Evolutionary conservation across 176 grass and related monocot species (phyloP), one percentile per base, ranked within the genome.

Genomic region (Musa troglodytarum): DNA sequence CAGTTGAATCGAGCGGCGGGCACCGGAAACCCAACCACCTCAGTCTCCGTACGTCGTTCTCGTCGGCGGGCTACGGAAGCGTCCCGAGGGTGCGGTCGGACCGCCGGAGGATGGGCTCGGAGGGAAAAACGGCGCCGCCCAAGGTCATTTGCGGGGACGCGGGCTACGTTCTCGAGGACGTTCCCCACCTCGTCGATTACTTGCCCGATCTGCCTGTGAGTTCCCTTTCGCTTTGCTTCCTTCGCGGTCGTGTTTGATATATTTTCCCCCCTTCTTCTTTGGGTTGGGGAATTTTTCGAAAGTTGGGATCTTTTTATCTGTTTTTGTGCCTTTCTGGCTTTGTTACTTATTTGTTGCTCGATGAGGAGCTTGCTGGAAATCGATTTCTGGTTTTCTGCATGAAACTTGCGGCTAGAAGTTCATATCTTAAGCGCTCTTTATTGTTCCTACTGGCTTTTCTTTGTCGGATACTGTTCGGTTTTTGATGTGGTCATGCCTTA

Each of bases 131-230:
- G 10, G 43, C 43, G 58, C 86, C 68, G 82, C 84, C 82, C 77
- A 98, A 98, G 80, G 77, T 93, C 63, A 80, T 93, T 11, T 53
- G 58, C 74, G 94, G 94, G 69, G 88, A 91, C 29, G 86, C 53
- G 2, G 94, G 90, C 9, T 98, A 91, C 81, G 88, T 93, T 70
- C 86, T 98, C 75, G 94, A 98, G 78, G 94, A 98, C 72, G 94
- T 98, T 24, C 94, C 94, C 23, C 94, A 98, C 78, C 84, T 98
- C 88, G 78, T 82, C 15, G 94, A 98, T 76, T 98, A 87, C 76
- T 17, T 93, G 19, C 84, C 86, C 75, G 12, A 93, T 82, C 86
- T 93, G 79, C 77, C 86, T 65, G 94, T 98, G 82, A 83, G 94
- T 90, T 77, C 17, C 20, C 21, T 19, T 26, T n/a, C 29, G 10